Evolutionary conservation across 352 stramenopile genomes (phyloP), one percentile per base, ranked within the genome.

Genomic region (Pythium chondricola): DNA sequence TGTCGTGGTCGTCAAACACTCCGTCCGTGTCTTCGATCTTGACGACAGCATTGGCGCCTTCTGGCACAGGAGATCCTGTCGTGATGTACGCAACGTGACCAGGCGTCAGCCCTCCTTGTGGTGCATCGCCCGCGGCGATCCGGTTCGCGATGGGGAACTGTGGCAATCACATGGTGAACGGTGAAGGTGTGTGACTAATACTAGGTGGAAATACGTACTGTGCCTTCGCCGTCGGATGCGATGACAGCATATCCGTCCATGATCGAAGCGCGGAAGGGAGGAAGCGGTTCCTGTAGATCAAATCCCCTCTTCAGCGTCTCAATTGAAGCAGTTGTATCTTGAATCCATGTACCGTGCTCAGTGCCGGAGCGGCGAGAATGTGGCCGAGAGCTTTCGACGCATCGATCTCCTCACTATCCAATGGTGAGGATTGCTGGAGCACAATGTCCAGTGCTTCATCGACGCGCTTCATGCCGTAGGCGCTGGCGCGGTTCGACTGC

Each of bases 221-320:
- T 69, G 26, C 85, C 86, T 18, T 76, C 65, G 46, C 83, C 83
- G 31, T 95, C 81, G 7, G 76, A 71, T n/a, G 85, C 78, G 2
- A 95, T 63, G 0, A 98, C 85, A 6, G 94, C 95, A 67, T 98
- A 99, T 25, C 96, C 96, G 70, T 99, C 96, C 94, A 98, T 99
- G 41, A 98, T 97, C 35, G 90, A 97, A 24, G 95, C 93, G n/a
- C 86, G 88, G 58, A 98, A 98, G 5, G 88, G 75, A 5, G 96
- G 96, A 52, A 98, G 70, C n/a, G 91, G 82, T 37, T 94, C 85
- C 69, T 86, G 46, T 47, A 77, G 57, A 29, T 37, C n/a, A 8
- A 90, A 16, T 46, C 9, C 9, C 16, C n/a, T 18, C 9, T 39
- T 39, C n/a, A 39, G 8, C 29, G 8, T 33, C 8, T 33, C 13